These are phyloP conservation scores for Elsinoe australis DNA, from an alignment of 2,329 filamentous ascomycete species.

Conservation along the genomic window DNA sequence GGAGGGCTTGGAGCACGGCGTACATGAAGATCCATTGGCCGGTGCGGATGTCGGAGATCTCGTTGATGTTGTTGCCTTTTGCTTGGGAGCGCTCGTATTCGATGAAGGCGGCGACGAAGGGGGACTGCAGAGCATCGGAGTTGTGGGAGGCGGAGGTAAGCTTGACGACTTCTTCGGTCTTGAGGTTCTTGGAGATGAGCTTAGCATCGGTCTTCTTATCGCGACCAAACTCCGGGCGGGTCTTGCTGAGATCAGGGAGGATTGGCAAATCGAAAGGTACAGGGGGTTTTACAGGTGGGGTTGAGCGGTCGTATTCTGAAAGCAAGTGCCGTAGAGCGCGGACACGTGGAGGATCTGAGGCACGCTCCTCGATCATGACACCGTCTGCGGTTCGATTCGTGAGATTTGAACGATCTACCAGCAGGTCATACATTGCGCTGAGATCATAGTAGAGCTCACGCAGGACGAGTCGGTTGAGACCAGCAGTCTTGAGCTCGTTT, in stretches of 20 bases:
- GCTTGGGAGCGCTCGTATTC: slow-evolving; percentile 64
- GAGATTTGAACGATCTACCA: slow-evolving; percentile 70
- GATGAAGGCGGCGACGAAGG: slow-evolving; percentile 63
- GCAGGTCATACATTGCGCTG: slow-evolving; percentile 75
- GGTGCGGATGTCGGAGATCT: slow-evolving; percentile 62
- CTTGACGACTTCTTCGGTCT: slow-evolving; percentile 67
- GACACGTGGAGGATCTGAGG: slow-evolving; percentile 52
- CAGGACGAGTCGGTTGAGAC: slow-evolving; percentile 76
- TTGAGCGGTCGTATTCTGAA: slow-evolving; percentile 80
- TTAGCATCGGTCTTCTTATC: slow-evolving; percentile 68
- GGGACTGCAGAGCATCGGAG: slow-evolving; percentile 54
- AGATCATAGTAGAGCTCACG: slow-evolving; percentile 79
- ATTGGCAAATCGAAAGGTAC: slow-evolving; percentile 83
- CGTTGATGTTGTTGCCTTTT: slow-evolving; percentile 54
- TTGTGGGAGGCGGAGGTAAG: slow-evolving; percentile 79
- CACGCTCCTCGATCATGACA: slow-evolving; percentile 46
- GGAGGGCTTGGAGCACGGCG: slow-evolving; percentile 66
- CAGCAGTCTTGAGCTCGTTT: slow-evolving; percentile 77
- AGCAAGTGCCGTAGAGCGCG: slow-evolving; percentile 71
- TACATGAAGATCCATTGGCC: slow-evolving; percentile 80
- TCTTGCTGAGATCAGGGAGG: slow-evolving; percentile 60
- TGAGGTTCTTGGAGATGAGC: slow-evolving; percentile 62
- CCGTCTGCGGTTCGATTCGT: slow-evolving; percentile 74
- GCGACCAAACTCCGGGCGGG: slow-evolving; percentile 58
- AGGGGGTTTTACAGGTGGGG: slow-evolving; percentile 80